Evolutionary conservation across 2,329 filamentous ascomycete species (phyloP).

Genomic region (Xylaria sp.): DNA sequence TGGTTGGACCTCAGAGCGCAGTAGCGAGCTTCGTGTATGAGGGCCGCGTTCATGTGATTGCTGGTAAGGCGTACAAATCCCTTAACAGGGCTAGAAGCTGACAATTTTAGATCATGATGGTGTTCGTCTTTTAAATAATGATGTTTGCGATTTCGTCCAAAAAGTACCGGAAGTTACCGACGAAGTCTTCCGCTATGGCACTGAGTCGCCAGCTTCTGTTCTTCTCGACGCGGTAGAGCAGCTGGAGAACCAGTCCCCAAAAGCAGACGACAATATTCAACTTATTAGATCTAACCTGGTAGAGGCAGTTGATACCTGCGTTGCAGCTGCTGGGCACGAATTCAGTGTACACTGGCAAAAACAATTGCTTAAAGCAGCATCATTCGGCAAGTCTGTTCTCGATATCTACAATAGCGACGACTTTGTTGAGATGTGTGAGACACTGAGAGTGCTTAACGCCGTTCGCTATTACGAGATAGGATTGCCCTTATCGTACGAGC

Average conservation of each 20-base stretch:
- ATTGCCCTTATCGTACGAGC: slow-evolving; percentile 89
- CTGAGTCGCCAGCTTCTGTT: slow-evolving; percentile 90
- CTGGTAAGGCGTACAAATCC: slow-evolving; percentile 66
- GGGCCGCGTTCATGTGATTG: slow-evolving; percentile 86
- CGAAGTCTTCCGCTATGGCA: slow-evolving; percentile 88
- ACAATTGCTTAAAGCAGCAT: slow-evolving; percentile 92
- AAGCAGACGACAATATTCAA: slow-evolving; percentile 97
- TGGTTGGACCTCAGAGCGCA: slow-evolving; percentile 86
- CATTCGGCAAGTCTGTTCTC: slow-evolving; percentile 95
- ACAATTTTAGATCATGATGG: slow-evolving; percentile 75
- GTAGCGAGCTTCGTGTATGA: slow-evolving; percentile 88
- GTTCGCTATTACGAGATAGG: slow-evolving; percentile 92
- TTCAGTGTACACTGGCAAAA: slow-evolving; percentile 95
- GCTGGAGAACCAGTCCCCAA: slow-evolving; percentile 91
- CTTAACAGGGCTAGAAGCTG: slow-evolving; percentile 31
- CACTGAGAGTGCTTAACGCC: slow-evolving; percentile 89
- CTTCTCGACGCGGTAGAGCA: slow-evolving; percentile 91
- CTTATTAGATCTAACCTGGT: slow-evolving; percentile 87
- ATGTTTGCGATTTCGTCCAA: slow-evolving; percentile 97
- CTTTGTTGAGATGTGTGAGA: slow-evolving; percentile 98
- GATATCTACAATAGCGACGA: slow-evolving; percentile 98
- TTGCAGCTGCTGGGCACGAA: slow-evolving; percentile 92
- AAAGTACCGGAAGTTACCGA: slow-evolving; percentile 88
- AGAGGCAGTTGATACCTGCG: slow-evolving; percentile 92
- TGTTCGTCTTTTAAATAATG: slow-evolving; percentile 88